These are phyloP conservation scores for Rhytidiadelphus loreus DNA, from an alignment of 225 moss, liverwort and hornwort species.

Conservation along the genomic window DNA sequence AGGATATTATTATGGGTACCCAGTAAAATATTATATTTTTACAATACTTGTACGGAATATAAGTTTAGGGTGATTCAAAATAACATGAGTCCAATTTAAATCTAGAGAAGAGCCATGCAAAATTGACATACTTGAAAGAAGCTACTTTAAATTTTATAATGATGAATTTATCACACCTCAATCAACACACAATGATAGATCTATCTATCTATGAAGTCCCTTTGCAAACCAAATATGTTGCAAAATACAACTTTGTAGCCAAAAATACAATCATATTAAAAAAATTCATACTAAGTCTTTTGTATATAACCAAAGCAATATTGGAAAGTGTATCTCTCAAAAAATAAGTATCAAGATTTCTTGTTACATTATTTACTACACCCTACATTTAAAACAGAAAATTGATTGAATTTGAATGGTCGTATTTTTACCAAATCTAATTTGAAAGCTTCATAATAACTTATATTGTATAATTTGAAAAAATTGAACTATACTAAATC, in stretches of 20 bases:
- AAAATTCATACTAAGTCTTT: neutral
- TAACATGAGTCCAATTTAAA: neutral
- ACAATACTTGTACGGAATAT: no score
- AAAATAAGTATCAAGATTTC: neutral
- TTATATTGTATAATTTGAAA: neutral
- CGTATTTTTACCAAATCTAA: neutral
- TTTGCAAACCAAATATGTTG: neutral
- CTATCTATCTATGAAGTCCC: neutral
- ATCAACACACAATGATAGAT: neutral
- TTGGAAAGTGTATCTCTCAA: neutral
- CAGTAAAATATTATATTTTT: neutral
- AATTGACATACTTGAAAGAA: neutral
- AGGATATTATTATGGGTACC: rapidly evolving
- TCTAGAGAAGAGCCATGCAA: no score
- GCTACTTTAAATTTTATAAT: neutral
- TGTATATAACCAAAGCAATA: neutral
- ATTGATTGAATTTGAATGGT: neutral
- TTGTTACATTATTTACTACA: neutral
- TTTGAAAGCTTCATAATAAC: neutral
- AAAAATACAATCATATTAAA: no score
- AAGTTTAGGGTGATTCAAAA: neutral
- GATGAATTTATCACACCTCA: neutral
- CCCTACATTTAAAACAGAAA: rapidly evolving
- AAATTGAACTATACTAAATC: neutral
- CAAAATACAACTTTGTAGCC: neutral